phyloP scores from a whole-genome alignment of 352 stramenopile genomes.

The Phytophthora meadii region DNA sequence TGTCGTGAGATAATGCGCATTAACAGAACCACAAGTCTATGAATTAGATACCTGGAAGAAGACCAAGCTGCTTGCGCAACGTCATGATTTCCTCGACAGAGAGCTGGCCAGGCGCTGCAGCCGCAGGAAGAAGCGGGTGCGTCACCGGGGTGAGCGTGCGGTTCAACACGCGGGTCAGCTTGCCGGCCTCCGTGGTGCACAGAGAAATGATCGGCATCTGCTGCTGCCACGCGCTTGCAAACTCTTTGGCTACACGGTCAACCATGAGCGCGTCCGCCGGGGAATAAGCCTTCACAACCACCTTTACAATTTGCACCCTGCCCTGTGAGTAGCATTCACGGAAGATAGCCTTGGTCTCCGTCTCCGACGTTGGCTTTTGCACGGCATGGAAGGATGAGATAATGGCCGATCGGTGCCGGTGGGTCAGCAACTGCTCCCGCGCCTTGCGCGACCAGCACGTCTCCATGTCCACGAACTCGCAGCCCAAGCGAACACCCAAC shows the following conservation, averaged over 20 bases:
- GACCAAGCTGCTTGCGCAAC: conserved; percentile 79
- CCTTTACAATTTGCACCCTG: conserved; percentile 91
- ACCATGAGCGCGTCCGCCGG: conserved; percentile 90
- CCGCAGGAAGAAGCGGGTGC: conserved; percentile 91
- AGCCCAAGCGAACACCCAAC: conserved; percentile 92
- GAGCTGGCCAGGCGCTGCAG: conserved; percentile 96
- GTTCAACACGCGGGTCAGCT: conserved; percentile 95
- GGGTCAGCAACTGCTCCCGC: conserved; percentile 54
- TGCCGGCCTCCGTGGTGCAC: conserved; percentile 92
- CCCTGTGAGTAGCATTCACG: conserved; percentile 72
- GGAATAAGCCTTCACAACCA: conserved; percentile 88
- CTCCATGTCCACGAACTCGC: conserved; percentile 98
- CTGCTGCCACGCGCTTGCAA: conserved; percentile 56
- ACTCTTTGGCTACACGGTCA: conserved; percentile 68
- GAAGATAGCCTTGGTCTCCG: conserved; percentile 63
- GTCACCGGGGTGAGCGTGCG: conserved; percentile 96
- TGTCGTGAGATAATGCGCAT: conserved; percentile 34
- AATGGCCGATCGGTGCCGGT: conserved; percentile 58
- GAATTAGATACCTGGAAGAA: conserved; percentile 81
- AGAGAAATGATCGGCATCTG: conserved; percentile 95
- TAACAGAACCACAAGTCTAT: conserved; percentile 30
- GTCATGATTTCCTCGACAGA: conserved; percentile 94
- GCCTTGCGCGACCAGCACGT: conserved; percentile 84
- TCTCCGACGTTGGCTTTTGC: conserved; percentile 55
- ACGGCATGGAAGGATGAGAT: conserved; percentile 86